Evolutionary conservation across 768 basidiomycete genomes (phyloP).

Genomic region (Tylopilus plumbeoviolaceoides): DNA sequence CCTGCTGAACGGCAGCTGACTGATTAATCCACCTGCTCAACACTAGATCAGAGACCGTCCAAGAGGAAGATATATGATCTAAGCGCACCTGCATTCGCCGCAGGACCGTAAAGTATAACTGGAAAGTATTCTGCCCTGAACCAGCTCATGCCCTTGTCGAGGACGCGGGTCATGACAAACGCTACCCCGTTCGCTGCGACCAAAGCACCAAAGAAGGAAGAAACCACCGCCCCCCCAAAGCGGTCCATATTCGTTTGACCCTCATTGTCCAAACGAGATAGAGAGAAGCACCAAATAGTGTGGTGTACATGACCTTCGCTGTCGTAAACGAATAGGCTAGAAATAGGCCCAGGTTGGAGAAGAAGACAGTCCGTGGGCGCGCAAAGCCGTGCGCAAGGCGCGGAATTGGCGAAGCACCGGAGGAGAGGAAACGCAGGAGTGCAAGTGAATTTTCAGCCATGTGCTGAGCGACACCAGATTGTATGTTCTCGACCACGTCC

Average conservation of each 20-base stretch:
- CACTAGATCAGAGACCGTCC: not conserved
- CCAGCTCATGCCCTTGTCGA: conserved; percentile 81
- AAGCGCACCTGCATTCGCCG: conserved; percentile 59
- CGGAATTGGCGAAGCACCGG: conserved; percentile 64
- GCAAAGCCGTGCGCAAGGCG: conserved; percentile 47
- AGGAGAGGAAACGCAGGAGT: conserved; percentile 70
- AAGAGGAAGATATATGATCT: not conserved
- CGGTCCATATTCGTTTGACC: conserved; percentile 32
- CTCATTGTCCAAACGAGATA: conserved; percentile 36
- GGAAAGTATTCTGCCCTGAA: conserved; percentile 66
- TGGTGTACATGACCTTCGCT: conserved; percentile 60
- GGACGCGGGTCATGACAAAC: conserved; percentile 53
- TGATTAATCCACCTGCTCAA: conserved; percentile 52
- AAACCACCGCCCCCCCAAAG: conserved; percentile 56
- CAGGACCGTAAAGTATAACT: conserved; percentile 69
- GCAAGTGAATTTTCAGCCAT: conserved; percentile 89
- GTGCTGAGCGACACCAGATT: conserved; percentile 81
- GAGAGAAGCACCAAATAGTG: conserved; percentile 46
- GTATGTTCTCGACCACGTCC: conserved; percentile 81
- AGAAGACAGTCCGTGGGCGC: conserved; percentile 71
- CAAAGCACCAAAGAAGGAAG: conserved; percentile 53
- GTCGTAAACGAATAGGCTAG: conserved; percentile 71
- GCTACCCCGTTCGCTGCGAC: conserved; percentile 70
- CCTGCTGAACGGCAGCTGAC: conserved; percentile 52
- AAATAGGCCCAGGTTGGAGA: conserved; percentile 63